Base-by-base conservation (phyloP, 192 early-diverging fungal genomes). In the Chytriomyces confervae region DNA sequence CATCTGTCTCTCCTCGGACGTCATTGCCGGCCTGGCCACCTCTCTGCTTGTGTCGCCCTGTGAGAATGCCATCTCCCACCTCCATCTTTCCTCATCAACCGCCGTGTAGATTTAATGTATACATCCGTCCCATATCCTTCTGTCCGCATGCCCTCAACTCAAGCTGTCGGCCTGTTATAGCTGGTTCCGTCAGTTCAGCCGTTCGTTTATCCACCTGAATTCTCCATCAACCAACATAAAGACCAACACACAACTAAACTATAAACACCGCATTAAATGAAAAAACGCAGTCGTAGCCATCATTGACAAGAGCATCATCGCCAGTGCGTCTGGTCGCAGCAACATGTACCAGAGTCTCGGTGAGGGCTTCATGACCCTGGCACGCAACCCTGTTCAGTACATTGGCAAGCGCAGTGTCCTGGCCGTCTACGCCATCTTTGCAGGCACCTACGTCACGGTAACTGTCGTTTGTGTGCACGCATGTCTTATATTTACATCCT, bases 301-400 rank as follows among this genome's bases (percentile, higher is more conserved):
- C 74, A 77, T 85, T 66, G 86, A 87, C 79, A 77, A 79, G 18
- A 51, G 82, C 61, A 87, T 87, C 61, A 84, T 87, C 63, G 50
- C 75, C 16, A 85, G 81, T 62, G 86, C 81, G 9, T 80, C 78
- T 5, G 84, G 84, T 16, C 78, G 71, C 46, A n/a, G 76, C 49
- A 61, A 64, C 20, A 60, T 87, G 62, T n/a, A 61, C 18, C 29
- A 45, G 44, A 71, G 66, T 13, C 27, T 87, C 5, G 43, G 36
- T 5, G 13, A 70, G 6, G 80, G 79, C 6, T 10, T 80, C 47
- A n/a, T 23, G 18, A 49, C 44, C 18, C 73, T 87, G 18, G 4
- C 84, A 20, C 62, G 76, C 6, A 24, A 61, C 7, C 86, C 86
- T 5, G 2, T 51, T 9, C 23, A 24, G 13, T 84, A 84, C 44